These are phyloP conservation scores for Pythium oligandrum DNA, from an alignment of 352 stramenopile genomes.

Conservation along the genomic window DNA sequence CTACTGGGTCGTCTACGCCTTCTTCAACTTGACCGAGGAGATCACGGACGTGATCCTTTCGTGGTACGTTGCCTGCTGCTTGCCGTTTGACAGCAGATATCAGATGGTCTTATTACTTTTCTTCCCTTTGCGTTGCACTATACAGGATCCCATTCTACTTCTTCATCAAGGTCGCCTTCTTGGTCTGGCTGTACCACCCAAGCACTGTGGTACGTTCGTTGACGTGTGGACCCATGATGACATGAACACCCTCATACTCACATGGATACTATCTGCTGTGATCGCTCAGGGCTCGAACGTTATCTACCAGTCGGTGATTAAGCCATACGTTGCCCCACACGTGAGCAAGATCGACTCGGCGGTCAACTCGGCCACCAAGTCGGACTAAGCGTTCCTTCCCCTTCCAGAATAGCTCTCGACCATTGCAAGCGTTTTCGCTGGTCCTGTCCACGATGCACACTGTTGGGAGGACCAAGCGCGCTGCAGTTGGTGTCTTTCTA, in stretches of 20 bases:
- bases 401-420: background rate
- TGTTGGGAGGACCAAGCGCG: no score
- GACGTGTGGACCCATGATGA: no score
- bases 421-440: no score
- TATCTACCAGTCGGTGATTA: constrained; percentile 83
- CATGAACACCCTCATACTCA: no score
- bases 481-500: no score
- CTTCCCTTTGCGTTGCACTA: no score
- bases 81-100: constrained; percentile 1
- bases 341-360: constrained; percentile 60
- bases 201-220: constrained; percentile 42
- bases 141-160: constrained; percentile 83
- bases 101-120: background rate
- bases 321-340: constrained; percentile 77
- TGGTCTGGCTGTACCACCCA: constrained; percentile 84
- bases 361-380: constrained; percentile 42
- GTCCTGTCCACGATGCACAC: no score
- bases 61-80: constrained; percentile 32
- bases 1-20: constrained; percentile 94
- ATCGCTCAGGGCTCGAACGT: constrained; percentile 55
- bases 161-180: constrained; percentile 83
- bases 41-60: constrained; percentile 78
- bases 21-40: constrained; percentile 95
- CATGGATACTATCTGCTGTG: no score
- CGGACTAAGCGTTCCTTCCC: constrained; percentile 13